These are phyloP conservation scores for Geotrichum macrosporum DNA, from an alignment of 1,139 yeast genomes.

Conservation along the genomic window DNA sequence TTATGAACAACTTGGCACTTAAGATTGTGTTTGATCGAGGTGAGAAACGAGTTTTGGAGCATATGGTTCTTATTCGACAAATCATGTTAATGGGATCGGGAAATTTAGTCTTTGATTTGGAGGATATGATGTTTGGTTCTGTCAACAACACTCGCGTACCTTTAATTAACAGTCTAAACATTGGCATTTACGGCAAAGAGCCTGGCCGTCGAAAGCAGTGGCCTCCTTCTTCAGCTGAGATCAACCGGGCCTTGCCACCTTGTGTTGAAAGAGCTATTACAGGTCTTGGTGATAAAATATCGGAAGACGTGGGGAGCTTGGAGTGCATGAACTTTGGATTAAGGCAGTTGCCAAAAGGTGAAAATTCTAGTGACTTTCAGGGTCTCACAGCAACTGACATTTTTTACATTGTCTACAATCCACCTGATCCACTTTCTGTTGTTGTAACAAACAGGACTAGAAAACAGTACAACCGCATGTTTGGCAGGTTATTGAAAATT, in stretches of 20 bases:
- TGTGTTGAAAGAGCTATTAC: slow-evolving; percentile 14
- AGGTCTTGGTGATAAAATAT: neutral
- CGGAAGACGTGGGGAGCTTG: neutral
- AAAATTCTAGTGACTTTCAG: neutral
- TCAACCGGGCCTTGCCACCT: slow-evolving; percentile 14
- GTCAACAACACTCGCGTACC: slow-evolving; percentile 1
- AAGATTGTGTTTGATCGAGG: slow-evolving; percentile 14
- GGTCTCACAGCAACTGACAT: slow-evolving; percentile 11
- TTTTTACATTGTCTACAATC: slow-evolving; percentile 10
- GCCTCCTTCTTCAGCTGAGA: slow-evolving; percentile 20
- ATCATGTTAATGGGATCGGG: slow-evolving; percentile 21
- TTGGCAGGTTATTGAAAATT: slow-evolving; percentile 11
- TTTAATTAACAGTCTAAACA: slow-evolving; percentile 5
- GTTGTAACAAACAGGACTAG: slow-evolving; percentile 7
- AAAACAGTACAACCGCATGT: slow-evolving; percentile 12
- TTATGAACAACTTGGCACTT: slow-evolving; percentile 12
- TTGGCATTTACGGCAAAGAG: slow-evolving; percentile 7
- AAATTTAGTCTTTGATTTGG: slow-evolving; percentile 13
- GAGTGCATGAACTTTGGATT: slow-evolving; percentile 16
- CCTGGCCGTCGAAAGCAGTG: slow-evolving; percentile 10
- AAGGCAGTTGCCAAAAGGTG: neutral
- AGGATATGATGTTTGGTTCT: slow-evolving; percentile 19
- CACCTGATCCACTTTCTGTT: slow-evolving; percentile 17
- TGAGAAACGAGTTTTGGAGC: slow-evolving; percentile 11
- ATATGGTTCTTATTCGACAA: slow-evolving; percentile 16